A percentile compares a stretch with the other conserved stretches of the same genome.
Conservation (phyloP, 345 rosid genomes). For the Hibiscus mutabilis region DNA sequence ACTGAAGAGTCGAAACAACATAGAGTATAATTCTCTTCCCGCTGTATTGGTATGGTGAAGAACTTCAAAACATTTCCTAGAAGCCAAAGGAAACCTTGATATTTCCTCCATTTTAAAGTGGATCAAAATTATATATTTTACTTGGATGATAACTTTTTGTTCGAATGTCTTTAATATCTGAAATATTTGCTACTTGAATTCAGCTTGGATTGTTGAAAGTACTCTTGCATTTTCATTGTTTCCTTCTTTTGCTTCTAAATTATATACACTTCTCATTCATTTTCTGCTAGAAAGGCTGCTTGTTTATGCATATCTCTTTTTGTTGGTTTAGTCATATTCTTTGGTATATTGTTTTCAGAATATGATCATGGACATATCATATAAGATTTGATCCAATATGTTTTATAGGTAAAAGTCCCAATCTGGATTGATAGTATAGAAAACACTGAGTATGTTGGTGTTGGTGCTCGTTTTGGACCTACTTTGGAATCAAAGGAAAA, state of each 20-base stretch:
- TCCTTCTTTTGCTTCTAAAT: too few relatives aligned
- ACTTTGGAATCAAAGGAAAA: conserved; percentile 65
- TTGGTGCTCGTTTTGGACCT: conserved; percentile 73
- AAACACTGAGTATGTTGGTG: conserved; percentile 61
- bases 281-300: neutral
- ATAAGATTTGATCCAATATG: neutral
- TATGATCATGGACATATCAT: neutral
- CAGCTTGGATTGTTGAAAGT: too few relatives aligned
- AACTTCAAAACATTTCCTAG: too few relatives aligned
- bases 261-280: neutral
- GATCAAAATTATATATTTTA: too few relatives aligned
- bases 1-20: too few relatives aligned
- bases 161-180: too few relatives aligned
- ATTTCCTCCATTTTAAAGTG: too few relatives aligned
- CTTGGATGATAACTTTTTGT: too few relatives aligned
- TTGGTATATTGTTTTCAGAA: neutral
- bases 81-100: too few relatives aligned
- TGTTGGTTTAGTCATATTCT: neutral
- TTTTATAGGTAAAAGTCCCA: conserved; percentile 54
- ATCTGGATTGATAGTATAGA: conserved; percentile 45
- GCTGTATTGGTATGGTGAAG: neutral
- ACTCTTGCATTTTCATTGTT: too few relatives aligned
- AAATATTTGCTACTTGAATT: too few relatives aligned
- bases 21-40: neutral
- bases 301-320: neutral